Percentiles rank a stretch among this genome's conserved stretches.
phyloP scores from a whole-genome alignment of 371 early-diverging fungal genomes.

The Mycotypha africana region DNA sequence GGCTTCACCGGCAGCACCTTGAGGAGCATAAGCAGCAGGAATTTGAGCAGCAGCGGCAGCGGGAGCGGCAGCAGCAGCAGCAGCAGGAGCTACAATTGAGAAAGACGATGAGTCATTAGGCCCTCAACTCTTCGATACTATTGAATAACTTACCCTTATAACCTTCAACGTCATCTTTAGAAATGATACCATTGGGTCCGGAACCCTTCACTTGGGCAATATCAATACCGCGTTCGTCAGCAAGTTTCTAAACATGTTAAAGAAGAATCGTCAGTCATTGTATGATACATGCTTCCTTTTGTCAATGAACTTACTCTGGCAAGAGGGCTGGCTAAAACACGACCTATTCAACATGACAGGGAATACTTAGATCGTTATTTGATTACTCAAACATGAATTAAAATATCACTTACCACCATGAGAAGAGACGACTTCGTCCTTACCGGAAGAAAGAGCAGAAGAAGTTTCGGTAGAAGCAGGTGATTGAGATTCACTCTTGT shows the following conservation, averaged over 20 bases:
- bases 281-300: neutral
- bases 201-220: conserved; percentile 79
- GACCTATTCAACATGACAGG: conserved; percentile 12
- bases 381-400: neutral
- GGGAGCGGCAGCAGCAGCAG: conserved; percentile 30
- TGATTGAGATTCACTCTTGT: no score
- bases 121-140: neutral
- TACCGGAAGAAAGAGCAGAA: conserved; percentile 21
- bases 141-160: conserved; percentile 42
- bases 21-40: conserved; percentile 45
- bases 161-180: conserved; percentile 87
- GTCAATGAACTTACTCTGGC: conserved; percentile 61
- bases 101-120: neutral
- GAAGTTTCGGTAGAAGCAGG: neutral
- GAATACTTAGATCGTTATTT: neutral
- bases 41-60: conserved; percentile 34
- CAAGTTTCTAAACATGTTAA: conserved; percentile 57
- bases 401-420: conserved; percentile 11
- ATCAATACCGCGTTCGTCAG: conserved; percentile 76
- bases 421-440: conserved; percentile 2
- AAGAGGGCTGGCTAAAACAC: conserved; percentile 72
- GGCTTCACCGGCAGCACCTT: conserved; percentile 50
- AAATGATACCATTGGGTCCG: conserved; percentile 88
- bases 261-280: neutral
- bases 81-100: conserved; percentile 4